A percentile compares a stretch with the other conserved stretches of the same genome.
These are phyloP conservation scores for Xanthoconium stramineum DNA, from an alignment of 768 basidiomycete species.

Conservation along the genomic window DNA sequence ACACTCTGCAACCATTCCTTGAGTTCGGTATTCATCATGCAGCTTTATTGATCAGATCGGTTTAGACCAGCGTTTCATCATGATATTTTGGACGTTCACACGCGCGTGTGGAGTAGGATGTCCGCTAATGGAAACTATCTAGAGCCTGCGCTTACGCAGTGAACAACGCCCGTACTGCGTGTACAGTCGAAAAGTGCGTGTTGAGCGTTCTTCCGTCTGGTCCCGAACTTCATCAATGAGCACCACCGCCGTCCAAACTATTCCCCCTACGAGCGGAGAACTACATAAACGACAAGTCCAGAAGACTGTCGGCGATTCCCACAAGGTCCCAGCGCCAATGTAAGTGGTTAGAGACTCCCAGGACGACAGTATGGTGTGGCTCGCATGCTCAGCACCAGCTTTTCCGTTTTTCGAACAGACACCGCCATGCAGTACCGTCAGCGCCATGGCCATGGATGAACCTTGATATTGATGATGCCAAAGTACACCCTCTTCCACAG, in stretches of 20 bases:
- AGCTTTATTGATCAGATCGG: no score
- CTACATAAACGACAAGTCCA: neutral
- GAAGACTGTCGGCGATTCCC: neutral
- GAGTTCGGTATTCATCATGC: no score
- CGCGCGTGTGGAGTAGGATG: no score
- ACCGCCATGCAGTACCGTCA: conserved; percentile 36
- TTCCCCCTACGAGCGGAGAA: neutral
- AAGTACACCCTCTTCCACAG: neutral
- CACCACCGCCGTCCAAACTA: neutral
- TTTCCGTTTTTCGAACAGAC: conserved; percentile 9
- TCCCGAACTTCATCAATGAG: conserved; percentile 5
- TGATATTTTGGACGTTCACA: no score
- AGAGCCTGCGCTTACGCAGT: no score
- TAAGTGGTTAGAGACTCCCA: conserved; percentile 6
- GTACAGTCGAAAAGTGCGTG: neutral
- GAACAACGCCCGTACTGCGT: no score
- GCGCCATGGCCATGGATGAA: conserved; percentile 42
- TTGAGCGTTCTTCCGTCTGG: neutral
- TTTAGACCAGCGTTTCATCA: no score
- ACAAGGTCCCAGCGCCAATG: conserved; percentile 21
- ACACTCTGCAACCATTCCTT: no score
- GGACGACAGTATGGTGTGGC: neutral
- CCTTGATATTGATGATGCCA: conserved; percentile 18
- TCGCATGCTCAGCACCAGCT: neutral
- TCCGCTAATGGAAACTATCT: no score